These are phyloP conservation scores for Tinospora cordifolia DNA, from an alignment of 164 flowering plant genomes.

Conservation along the genomic window DNA sequence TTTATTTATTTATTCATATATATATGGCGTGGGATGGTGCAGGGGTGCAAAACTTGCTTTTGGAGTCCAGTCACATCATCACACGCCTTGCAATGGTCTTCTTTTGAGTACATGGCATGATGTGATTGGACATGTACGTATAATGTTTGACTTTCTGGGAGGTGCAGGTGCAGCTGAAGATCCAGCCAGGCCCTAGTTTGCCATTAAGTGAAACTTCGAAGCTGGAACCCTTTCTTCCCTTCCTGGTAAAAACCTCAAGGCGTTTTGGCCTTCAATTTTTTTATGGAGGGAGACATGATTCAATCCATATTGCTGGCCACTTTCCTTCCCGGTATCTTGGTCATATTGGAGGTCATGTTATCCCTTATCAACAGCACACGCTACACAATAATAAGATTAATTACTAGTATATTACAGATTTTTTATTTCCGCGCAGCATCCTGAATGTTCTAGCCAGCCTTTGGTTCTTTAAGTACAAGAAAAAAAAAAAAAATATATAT, in stretches of 20 bases:
- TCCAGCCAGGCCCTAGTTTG: background rate
- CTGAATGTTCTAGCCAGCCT: too few species aligned
- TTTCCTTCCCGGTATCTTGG: slow-evolving; percentile 10
- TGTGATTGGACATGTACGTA: background rate
- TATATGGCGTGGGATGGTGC: background rate
- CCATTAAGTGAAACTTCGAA: background rate
- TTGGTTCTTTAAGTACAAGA: too few species aligned
- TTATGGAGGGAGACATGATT: slow-evolving; percentile 16
- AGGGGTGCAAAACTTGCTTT: background rate
- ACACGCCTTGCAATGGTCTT: background rate
- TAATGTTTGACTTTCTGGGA: background rate
- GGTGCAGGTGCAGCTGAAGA: background rate
- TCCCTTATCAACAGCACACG: background rate
- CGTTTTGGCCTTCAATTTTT: background rate
- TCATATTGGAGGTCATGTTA: slow-evolving; percentile 9
- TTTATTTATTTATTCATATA: background rate
- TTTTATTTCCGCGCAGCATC: too few species aligned
- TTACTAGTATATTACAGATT: too few species aligned
- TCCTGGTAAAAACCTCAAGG: slow-evolving; percentile 17
- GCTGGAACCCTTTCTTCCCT: background rate
- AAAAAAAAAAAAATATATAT: too few species aligned
- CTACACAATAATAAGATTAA: too few species aligned
- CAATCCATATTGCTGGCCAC: slow-evolving; percentile 8
- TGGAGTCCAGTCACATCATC: slow-evolving; percentile 4
- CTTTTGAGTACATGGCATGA: slow-evolving; percentile 2